Evolutionary conservation across 2,329 filamentous ascomycete genomes (phyloP).

Genomic region (Alternaria sp.): DNA sequence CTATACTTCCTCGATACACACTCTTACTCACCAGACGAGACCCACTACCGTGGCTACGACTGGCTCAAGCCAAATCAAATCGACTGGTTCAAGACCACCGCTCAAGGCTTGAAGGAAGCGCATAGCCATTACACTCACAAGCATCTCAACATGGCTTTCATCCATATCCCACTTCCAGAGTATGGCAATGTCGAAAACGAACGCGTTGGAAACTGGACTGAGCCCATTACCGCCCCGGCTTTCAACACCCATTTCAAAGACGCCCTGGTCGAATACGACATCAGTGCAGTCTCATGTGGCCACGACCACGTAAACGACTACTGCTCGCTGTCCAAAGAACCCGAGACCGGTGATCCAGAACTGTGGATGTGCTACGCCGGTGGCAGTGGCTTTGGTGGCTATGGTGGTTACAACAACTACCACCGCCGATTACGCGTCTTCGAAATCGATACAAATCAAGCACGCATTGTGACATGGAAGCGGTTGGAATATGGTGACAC

Average conservation of each 20-base stretch:
- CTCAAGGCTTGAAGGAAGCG: constrained; percentile 70
- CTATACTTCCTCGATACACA: constrained; percentile 97
- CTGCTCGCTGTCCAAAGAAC: constrained; percentile 72
- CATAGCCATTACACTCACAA: constrained; percentile 88
- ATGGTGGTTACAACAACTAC: constrained; percentile 89
- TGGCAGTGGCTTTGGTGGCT: constrained; percentile 90
- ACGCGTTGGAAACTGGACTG: constrained; percentile 77
- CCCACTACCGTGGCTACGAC: constrained; percentile 90
- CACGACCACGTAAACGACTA: constrained; percentile 99
- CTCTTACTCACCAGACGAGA: constrained; percentile 88
- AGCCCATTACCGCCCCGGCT: constrained; percentile 84
- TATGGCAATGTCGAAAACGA: constrained; percentile 71
- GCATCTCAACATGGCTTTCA: constrained; percentile 96
- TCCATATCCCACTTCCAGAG: constrained; percentile 95
- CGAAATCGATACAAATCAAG: constrained; percentile 91
- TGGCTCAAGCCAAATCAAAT: constrained; percentile 97
- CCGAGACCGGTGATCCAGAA: constrained; percentile 58
- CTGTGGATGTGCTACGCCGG: constrained; percentile 99
- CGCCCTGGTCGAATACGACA: constrained; percentile 83
- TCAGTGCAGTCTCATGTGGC: constrained; percentile 88
- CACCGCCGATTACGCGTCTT: constrained; percentile 86
- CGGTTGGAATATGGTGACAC: constrained; percentile 74
- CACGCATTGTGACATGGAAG: constrained; percentile 91
- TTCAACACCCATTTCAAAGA: constrained; percentile 96
- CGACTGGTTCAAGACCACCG: constrained; percentile 88